These are phyloP conservation scores for Colletotrichum lupini DNA, from an alignment of 2,329 filamentous ascomycete species.

Conservation along the genomic window DNA sequence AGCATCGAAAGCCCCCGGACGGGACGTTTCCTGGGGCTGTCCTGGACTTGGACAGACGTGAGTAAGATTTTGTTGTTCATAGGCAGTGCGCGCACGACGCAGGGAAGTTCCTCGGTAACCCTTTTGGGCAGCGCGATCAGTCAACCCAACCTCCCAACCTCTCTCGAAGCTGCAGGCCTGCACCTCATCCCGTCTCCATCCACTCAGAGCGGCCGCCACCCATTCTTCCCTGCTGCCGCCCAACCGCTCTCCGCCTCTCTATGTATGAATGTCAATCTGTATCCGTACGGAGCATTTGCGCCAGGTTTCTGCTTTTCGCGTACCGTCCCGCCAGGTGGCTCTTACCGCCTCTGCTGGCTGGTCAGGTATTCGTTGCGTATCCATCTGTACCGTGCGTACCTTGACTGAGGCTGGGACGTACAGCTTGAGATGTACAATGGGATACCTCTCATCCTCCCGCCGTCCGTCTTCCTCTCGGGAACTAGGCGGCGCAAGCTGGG, in stretches of 20 bases:
- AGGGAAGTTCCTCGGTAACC: slow-evolving; percentile 24
- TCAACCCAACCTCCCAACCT: slow-evolving; percentile 30
- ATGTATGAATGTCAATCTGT: neutral
- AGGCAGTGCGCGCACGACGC: slow-evolving; percentile 8
- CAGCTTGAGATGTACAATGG: neutral
- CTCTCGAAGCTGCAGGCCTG: slow-evolving; percentile 3
- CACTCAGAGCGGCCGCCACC: slow-evolving; percentile 34
- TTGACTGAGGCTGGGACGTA: neutral
- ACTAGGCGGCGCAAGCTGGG: slow-evolving; percentile 10
- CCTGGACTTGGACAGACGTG: neutral
- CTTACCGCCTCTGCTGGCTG: slow-evolving; percentile 6
- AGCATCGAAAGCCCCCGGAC: neutral
- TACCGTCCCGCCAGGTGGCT: neutral
- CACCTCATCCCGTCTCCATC: slow-evolving; percentile 31
- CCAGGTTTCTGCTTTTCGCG: neutral
- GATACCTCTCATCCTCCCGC: neutral
- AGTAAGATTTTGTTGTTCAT: slow-evolving; percentile 1
- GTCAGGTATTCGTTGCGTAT: neutral
- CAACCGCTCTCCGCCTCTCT: slow-evolving; percentile 28
- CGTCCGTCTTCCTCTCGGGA: neutral
- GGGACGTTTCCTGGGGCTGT: neutral
- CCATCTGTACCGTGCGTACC: neutral
- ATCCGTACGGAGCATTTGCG: neutral
- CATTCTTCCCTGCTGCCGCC: slow-evolving; percentile 29
- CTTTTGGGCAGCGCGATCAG: slow-evolving; percentile 21